Evolutionary conservation across 129 eudicot species (phyloP), one percentile per base, ranked within the genome.

Genomic region (Rutidosis leptorrhynchoides): DNA sequence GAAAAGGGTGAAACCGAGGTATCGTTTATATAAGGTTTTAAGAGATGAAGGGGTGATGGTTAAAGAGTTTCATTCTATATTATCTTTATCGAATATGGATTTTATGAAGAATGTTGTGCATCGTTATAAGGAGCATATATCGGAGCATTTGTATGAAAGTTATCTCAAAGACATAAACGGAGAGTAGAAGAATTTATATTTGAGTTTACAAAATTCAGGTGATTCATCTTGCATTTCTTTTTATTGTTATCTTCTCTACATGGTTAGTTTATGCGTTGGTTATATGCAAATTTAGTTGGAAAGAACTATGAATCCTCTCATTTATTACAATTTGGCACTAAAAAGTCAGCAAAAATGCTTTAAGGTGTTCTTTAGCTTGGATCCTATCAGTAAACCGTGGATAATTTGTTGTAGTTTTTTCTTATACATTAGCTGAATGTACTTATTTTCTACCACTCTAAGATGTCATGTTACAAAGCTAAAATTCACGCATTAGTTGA

Each of bases 1-100:
- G 54, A 77, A 66, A 17, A 62, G 81, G 79, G 73, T 81, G 29
- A 72, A 30, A 26, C 85, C 82, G 15, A 65, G 81, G 73, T 58
- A 60, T n/a, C 32, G 27, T 30, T 68, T 81, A 40, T 62, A 46
- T 54, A 58, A 29, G 69, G 60, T 23, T 10, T 62, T 81, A 73
- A 56, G 68, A 11, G 79, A 76, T 42, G 67, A 72, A 59, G 77
- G 69, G 57, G n/a, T 76, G 62, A 53, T n/a, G 27, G 25, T 15
- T 2, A 66, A 20, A 17, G 68, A 58, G n/a, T 37, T 74, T 24
- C 68, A 74, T 67, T 8, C 79, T 0, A 6, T 74, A 52, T 29
- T 74, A 63, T 74, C 68, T 0, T 58, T 66, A 8, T 74, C 79
- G 11, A n/a, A 74, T 48, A 4, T 28, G 0, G 74, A 74, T 67